A percentile compares a stretch with the other conserved stretches of the same genome.
Conservation (phyloP, 1,284 basidiomycete genomes). For the Boletus holoroseus region DNA sequence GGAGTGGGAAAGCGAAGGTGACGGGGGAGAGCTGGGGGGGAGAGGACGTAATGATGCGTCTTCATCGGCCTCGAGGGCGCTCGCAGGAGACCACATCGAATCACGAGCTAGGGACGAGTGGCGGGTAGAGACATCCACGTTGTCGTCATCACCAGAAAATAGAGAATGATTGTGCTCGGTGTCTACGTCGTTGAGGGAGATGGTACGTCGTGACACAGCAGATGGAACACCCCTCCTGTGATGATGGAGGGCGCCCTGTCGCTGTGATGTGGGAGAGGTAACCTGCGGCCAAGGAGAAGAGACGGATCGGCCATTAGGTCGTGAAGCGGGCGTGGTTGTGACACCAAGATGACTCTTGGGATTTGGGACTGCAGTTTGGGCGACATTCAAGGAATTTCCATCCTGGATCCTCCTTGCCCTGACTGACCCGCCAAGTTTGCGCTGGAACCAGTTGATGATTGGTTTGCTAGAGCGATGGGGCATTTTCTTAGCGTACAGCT, state of each 20-base stretch:
- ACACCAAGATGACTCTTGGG: conserved; percentile 17
- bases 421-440: conserved; percentile 71
- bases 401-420: conserved; percentile 45
- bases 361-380: conserved; percentile 15
- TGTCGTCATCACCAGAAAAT: conserved; percentile 43
- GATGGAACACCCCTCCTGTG: conserved; percentile 35
- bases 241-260: conserved; percentile 20
- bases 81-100: conserved; percentile 71
- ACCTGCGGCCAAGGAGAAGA: conserved; percentile 31
- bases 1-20: conserved; percentile 75
- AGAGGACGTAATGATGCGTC: conserved; percentile 84
- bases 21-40: conserved; percentile 78
- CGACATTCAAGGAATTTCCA: conserved; percentile 16
- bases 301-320: conserved; percentile 28
- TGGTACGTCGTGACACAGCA: conserved; percentile 45
- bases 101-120: conserved; percentile 55
- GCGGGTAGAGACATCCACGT: conserved; percentile 40
- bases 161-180: conserved; percentile 31
- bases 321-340: conserved; percentile 23
- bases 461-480: conserved; percentile 72
- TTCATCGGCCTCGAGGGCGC: conserved; percentile 76
- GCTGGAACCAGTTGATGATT: conserved; percentile 87
- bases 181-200: conserved; percentile 57
- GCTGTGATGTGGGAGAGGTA: conserved; percentile 21
- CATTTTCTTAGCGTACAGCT: conserved; percentile 47